A percentile compares a stretch with the other conserved stretches of the same genome.
These are phyloP conservation scores for Axilococcus clingmanii DNA, from an alignment of 139 green algal species.

Conservation along the genomic window DNA sequence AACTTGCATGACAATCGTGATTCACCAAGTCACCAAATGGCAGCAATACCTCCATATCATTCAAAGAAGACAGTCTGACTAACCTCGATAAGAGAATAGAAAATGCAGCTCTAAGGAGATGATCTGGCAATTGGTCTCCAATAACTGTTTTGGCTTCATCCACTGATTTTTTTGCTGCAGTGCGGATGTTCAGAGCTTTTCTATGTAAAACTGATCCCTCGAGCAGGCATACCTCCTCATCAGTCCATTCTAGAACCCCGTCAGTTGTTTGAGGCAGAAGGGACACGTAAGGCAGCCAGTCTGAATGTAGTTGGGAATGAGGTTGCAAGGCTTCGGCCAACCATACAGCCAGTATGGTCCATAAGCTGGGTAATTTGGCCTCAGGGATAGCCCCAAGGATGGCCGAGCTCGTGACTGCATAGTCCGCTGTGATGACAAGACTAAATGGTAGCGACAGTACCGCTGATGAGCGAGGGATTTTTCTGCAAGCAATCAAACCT, in stretches of 20 bases:
- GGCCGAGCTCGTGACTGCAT: constrained; percentile 17
- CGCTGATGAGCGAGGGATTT: constrained; percentile 25
- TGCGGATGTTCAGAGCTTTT: constrained; percentile 25
- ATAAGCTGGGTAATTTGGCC: constrained; percentile 8
- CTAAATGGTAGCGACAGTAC: constrained; percentile 41
- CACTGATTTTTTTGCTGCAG: constrained; percentile 24
- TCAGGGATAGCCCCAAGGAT: constrained; percentile 1
- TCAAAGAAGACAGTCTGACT: constrained; percentile 44
- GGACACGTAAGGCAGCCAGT: constrained; percentile 14
- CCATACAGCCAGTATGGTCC: constrained; percentile 52
- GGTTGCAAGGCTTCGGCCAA: constrained; percentile 32
- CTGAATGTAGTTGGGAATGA: constrained; percentile 6
- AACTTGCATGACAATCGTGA: constrained; percentile 19
- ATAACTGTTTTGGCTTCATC: constrained; percentile 21
- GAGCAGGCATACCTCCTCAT: constrained; percentile 38
- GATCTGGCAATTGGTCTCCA: constrained; percentile 15
- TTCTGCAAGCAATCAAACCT: constrained; percentile 34
- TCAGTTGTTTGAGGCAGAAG: constrained; percentile 32
- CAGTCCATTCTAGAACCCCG: constrained; percentile 53
- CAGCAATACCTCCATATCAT: constrained; percentile 35
- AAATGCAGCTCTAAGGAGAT: constrained; percentile 33
- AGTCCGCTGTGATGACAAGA: constrained; percentile 34
- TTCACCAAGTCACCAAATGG: constrained; percentile 61
- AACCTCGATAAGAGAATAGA: constrained; percentile 52
- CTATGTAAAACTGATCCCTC: constrained; percentile 12